Conservation (phyloP, 495 filamentous ascomycete genomes). For the Cudoniella acicularis region DNA sequence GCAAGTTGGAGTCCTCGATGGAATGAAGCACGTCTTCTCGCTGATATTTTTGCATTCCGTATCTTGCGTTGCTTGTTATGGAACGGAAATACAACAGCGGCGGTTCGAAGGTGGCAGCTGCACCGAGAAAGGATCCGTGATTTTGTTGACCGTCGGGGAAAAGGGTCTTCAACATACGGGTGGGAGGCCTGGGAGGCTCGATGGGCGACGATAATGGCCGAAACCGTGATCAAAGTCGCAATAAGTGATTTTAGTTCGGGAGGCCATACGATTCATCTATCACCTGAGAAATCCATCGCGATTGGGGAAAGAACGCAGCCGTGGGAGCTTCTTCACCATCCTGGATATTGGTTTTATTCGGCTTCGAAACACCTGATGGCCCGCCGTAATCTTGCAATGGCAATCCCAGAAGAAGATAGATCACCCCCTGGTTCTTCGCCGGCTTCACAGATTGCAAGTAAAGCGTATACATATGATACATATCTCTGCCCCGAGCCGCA, state of each 20-base stretch:
- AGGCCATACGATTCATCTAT: slow-evolving; percentile 36
- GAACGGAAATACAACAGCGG: slow-evolving; percentile 67
- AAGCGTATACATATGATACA: slow-evolving; percentile 72
- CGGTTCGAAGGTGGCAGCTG: slow-evolving; percentile 69
- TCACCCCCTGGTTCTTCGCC: slow-evolving; percentile 62
- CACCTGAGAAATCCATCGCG: slow-evolving; percentile 61
- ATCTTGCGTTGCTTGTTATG: slow-evolving; percentile 76
- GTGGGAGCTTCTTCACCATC: slow-evolving; percentile 79
- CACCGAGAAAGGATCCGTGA: slow-evolving; percentile 68
- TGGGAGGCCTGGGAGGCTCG: slow-evolving; percentile 86
- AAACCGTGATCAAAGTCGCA: slow-evolving; percentile 64
- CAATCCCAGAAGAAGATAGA: slow-evolving; percentile 74
- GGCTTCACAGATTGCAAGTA: slow-evolving; percentile 61
- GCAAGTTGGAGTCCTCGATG: slow-evolving; percentile 82
- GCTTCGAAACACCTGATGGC: slow-evolving; percentile 62
- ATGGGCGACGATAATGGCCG: slow-evolving; percentile 78
- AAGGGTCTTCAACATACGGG: slow-evolving; percentile 76
- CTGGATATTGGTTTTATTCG: slow-evolving; percentile 79
- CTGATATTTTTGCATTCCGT: slow-evolving; percentile 74
- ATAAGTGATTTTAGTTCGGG: slow-evolving; percentile 33
- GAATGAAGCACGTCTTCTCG: slow-evolving; percentile 77
- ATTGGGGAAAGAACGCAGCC: slow-evolving; percentile 63
- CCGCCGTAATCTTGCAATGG: slow-evolving; percentile 56
- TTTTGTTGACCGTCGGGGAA: slow-evolving; percentile 75
- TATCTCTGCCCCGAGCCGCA: slow-evolving; percentile 80